Conservation (phyloP, 495 filamentous ascomycete species). For the Cercophora scortea region DNA sequence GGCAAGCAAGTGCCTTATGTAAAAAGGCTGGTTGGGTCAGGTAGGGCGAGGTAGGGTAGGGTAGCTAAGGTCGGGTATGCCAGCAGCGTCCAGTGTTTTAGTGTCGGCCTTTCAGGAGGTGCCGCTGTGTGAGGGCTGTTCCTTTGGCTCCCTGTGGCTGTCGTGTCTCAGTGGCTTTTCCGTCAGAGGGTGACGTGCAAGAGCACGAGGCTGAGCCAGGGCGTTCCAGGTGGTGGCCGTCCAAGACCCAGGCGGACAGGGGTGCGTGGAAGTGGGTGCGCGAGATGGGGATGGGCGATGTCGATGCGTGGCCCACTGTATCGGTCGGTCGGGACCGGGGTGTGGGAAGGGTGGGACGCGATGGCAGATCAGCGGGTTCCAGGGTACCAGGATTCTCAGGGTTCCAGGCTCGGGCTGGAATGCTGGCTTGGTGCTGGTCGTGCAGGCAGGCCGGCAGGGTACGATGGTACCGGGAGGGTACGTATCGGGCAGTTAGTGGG, state of each 20-base stretch:
- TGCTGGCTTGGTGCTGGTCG: conserved; percentile 7
- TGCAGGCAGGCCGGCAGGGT: conserved; percentile 2
- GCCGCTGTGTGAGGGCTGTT: conserved; percentile 9
- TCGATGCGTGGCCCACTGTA: conserved; percentile 14
- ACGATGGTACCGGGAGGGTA: no score
- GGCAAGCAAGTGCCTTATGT: not conserved
- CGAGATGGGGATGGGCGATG: no score
- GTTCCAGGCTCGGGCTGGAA: conserved; percentile 21
- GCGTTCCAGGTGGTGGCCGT: conserved; percentile 21
- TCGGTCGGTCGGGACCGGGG: conserved; percentile 19
- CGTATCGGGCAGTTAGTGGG: not conserved
- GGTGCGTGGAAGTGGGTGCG: conserved; percentile 3
- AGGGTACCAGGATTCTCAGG: conserved; percentile 18
- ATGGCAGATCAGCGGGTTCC: conserved; percentile 16
- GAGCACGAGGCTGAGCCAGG: conserved; percentile 29
- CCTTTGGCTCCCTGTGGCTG: conserved; percentile 14
- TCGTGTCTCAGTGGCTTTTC: conserved; percentile 27
- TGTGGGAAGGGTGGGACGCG: not conserved
- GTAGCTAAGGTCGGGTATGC: conserved; percentile 4
- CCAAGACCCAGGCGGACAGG: conserved; percentile 23
- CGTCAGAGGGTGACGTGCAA: conserved; percentile 23
- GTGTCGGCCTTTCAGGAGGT: conserved; percentile 15
- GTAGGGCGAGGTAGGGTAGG: not conserved
- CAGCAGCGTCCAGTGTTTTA: conserved; percentile 12
- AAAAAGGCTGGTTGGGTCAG: not conserved